Base-by-base conservation (phyloP, 2,329 filamentous ascomycete genomes). In the Sordariomycetes sp. region DNA sequence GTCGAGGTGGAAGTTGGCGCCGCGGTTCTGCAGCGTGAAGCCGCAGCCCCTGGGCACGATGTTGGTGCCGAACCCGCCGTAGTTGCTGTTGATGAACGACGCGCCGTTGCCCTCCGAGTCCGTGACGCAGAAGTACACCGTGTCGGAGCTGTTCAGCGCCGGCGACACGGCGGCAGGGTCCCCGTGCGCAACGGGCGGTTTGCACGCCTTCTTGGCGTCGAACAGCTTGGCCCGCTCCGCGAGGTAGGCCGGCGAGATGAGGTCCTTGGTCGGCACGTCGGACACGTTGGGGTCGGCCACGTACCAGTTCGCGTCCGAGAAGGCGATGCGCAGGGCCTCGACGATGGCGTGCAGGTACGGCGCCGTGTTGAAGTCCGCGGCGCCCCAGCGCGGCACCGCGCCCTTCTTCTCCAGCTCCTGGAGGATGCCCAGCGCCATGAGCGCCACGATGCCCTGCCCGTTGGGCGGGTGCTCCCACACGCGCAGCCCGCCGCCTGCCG, bases 391-490 rank as follows among this genome's bases (percentile, higher is more conserved):
- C 0, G 87, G 85, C 60, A 97, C 90, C 65, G 84, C 84, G 46
- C 87, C 87, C 18, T 79, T 76, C 60, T 84, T 82, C 71, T 96
- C 90, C 1, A 97, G 79, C 68, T 92, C 85, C 69, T 97, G 86
- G 54, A 99, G 77, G 63, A 97, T 96, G 1, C 94, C 94, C 0
- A 99, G 77, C 0, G 94, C 89, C 87, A 97, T 96, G 35, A 97
- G 76, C 0, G 94, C 94, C 2, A 97, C 89, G 62, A 97, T 92
- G 1, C 94, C 94, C 72, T 97, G 94, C 0, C 94, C 92, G 66
- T 97, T 97, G 10, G 94, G 94, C 40, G 93, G 92, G 68, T 97
- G 93, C 68, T 99, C 94, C 93, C 93, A 97, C 0, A 99, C 76
- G 67, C 96, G 86, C 50, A 97, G 80, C 20, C 58, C 57, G 11